These are phyloP conservation scores for Pestalotiopsis sp. DNA, from an alignment of 2,329 filamentous ascomycete species.

Conservation along the genomic window DNA sequence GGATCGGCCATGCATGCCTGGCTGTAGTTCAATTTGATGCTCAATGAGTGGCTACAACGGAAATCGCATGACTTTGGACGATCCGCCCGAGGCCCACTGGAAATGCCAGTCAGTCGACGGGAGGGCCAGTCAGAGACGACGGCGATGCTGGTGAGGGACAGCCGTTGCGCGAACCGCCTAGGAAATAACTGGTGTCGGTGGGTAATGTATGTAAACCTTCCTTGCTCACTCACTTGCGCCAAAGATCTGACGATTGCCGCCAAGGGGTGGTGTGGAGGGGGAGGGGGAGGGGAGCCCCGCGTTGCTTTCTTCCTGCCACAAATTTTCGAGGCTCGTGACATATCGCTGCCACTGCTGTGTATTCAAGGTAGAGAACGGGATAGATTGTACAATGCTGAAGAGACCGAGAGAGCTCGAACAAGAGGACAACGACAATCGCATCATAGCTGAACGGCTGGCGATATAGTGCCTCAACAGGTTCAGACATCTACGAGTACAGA, in stretches of 20 bases:
- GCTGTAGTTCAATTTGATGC: constrained; percentile 12
- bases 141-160: background rate
- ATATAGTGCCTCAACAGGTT: too few species aligned
- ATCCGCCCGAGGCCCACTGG: constrained; percentile 12
- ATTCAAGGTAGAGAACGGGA: too few species aligned
- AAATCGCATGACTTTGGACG: constrained; percentile 14
- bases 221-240: background rate
- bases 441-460: too few species aligned
- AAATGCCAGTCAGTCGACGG: background rate
- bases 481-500: too few species aligned
- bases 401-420: too few species aligned
- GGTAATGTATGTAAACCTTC: constrained; percentile 2
- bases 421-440: too few species aligned
- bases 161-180: background rate
- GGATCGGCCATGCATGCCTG: constrained; percentile 16
- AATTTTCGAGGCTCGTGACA: background rate
- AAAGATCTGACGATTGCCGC: constrained; percentile 6
- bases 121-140: constrained; percentile 1
- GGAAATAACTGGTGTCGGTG: background rate
- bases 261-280: background rate
- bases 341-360: too few species aligned
- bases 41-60: constrained; percentile 11
- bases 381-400: too few species aligned
- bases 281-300: background rate
- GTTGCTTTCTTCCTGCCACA: background rate